These are phyloP conservation scores for Sporothrix schenckii DNA, from an alignment of 2,329 filamentous ascomycete species.

Conservation along the genomic window DNA sequence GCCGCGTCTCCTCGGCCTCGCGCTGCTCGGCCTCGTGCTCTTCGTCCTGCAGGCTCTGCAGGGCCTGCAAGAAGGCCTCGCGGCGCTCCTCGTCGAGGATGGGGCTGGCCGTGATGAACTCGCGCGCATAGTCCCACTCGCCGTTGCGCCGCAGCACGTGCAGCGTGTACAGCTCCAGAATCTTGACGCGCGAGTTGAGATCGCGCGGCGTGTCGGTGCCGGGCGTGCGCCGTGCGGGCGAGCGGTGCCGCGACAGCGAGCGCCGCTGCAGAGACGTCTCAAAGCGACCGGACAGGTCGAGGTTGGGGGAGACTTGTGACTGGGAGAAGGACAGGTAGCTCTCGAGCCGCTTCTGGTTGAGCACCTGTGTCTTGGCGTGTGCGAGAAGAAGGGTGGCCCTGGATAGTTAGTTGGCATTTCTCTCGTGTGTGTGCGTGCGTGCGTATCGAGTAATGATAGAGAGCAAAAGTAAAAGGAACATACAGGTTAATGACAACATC, in stretches of 20 bases:
- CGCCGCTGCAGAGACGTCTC: conserved; percentile 45
- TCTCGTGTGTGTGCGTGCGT: neutral
- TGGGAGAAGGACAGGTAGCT: conserved; percentile 85
- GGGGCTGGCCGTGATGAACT: conserved; percentile 85
- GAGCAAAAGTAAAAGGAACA: conserved; percentile 43
- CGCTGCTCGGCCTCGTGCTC: conserved; percentile 70
- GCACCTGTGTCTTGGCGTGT: conserved; percentile 79
- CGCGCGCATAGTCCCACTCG: conserved; percentile 92
- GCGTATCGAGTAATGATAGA: neutral
- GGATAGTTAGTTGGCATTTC: conserved; percentile 36
- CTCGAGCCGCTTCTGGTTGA: conserved; percentile 88
- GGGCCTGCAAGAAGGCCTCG: conserved; percentile 83
- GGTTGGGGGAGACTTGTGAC: conserved; percentile 65
- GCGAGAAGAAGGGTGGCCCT: conserved; percentile 87
- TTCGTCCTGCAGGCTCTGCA: conserved; percentile 83
- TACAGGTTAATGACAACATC: conserved; percentile 91
- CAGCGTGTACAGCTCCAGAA: conserved; percentile 91
- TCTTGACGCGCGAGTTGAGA: conserved; percentile 81
- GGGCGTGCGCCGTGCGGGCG: conserved; percentile 48
- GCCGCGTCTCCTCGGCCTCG: conserved; percentile 62
- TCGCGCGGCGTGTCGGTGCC: conserved; percentile 83
- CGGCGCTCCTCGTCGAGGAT: conserved; percentile 89
- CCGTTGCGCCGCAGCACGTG: conserved; percentile 92
- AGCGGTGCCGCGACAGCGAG: conserved; percentile 39
- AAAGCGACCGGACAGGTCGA: conserved; percentile 70